Percentiles rank a stretch among this genome's conserved stretches.
Evolutionary conservation across 2,329 filamentous ascomycete species (phyloP).

Genomic region (Sphaerulina populicola): DNA sequence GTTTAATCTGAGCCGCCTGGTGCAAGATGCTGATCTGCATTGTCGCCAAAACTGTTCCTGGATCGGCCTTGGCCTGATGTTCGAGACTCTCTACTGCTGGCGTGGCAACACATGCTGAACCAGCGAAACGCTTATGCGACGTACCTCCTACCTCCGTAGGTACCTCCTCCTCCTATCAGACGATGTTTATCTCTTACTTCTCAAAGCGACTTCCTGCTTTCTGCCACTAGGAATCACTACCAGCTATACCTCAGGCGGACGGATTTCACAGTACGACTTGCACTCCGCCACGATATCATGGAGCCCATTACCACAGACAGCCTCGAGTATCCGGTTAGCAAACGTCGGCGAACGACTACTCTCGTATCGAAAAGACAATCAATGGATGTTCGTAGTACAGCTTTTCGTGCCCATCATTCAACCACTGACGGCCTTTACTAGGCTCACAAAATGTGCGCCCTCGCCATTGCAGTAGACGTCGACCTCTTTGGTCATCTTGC

Average conservation of each 20-base stretch:
- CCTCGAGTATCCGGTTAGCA: not conserved
- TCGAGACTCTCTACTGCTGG: conserved; percentile 4
- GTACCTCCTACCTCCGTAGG: no score
- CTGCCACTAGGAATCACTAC: no score
- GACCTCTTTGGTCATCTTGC: conserved; percentile 2
- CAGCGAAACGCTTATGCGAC: conserved; percentile 1
- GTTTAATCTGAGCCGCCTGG: not conserved
- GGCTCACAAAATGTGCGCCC: conserved; percentile 3
- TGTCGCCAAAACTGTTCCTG: not conserved
- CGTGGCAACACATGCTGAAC: conserved; percentile 1
- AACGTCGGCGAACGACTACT: not conserved
- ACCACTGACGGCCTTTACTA: not conserved
- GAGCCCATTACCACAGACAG: not conserved
- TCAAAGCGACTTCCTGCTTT: not conserved
- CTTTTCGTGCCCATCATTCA: not conserved
- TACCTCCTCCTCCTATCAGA: no score
- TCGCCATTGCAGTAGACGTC: conserved; percentile 2
- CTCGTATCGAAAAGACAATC: not conserved
- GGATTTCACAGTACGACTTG: no score
- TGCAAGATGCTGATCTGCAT: not conserved
- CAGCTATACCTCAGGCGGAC: no score
- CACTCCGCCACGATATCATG: not conserved
- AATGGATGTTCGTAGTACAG: not conserved
- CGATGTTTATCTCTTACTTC: not conserved
- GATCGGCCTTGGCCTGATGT: not conserved